These are phyloP conservation scores for Diaporthe humulicola DNA, from an alignment of 2,329 filamentous ascomycete species.

Conservation along the genomic window DNA sequence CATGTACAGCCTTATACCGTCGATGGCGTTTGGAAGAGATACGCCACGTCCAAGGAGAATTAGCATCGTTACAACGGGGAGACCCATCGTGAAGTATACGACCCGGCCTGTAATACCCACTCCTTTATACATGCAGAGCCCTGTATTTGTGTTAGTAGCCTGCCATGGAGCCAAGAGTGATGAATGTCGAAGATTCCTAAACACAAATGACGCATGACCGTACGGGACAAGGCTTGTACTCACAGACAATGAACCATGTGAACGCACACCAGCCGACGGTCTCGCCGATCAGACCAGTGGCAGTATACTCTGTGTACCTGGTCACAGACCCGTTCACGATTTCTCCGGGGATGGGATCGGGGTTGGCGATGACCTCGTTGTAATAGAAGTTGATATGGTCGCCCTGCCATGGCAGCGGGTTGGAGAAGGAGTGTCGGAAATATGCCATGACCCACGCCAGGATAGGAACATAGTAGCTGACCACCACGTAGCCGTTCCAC, in stretches of 20 bases:
- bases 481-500: slow-evolving; percentile 7
- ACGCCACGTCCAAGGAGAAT: neutral
- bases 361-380: slow-evolving; percentile 4
- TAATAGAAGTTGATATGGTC: slow-evolving; percentile 6
- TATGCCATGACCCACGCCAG: neutral
- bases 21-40: neutral
- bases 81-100: slow-evolving; percentile 3
- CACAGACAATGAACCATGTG: neutral
- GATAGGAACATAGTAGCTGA: slow-evolving; percentile 3
- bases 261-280: slow-evolving; percentile 13
- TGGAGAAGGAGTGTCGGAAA: slow-evolving; percentile 10
- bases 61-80: neutral
- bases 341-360: neutral
- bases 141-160: neutral
- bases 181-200: neutral
- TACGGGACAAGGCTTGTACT: neutral
- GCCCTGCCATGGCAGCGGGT: slow-evolving; percentile 1
- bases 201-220: neutral
- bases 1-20: neutral
- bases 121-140: slow-evolving; percentile 7
- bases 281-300: neutral
- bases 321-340: neutral
- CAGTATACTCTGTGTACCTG: neutral
- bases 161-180: neutral
- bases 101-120: neutral